These are phyloP conservation scores for Puccinia polysora DNA, from an alignment of 1,284 basidiomycete genomes.

Conservation along the genomic window DNA sequence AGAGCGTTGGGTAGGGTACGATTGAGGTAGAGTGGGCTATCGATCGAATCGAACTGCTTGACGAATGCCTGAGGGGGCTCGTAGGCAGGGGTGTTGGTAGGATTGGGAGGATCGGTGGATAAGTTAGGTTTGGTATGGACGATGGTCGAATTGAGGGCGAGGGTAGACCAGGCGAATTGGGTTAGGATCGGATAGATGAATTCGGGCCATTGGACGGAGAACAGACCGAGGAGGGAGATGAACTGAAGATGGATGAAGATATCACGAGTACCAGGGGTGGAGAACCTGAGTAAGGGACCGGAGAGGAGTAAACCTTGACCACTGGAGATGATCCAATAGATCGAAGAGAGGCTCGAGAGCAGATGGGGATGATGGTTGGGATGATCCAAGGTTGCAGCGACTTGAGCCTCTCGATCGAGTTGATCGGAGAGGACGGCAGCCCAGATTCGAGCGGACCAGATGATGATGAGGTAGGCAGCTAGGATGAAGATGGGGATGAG, in stretches of 20 bases:
- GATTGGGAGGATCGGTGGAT: background rate
- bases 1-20: constrained; percentile 29
- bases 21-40: constrained; percentile 31
- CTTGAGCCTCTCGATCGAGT: constrained; percentile 25
- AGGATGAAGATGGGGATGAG: constrained; percentile 6
- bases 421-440: constrained; percentile 39
- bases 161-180: constrained; percentile 24
- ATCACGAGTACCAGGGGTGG: constrained; percentile 16
- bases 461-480: background rate
- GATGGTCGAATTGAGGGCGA: constrained; percentile 26
- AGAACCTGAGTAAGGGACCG: constrained; percentile 28
- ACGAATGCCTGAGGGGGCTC: constrained; percentile 23
- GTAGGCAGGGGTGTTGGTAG: constrained; percentile 6
- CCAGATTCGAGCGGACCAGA: constrained; percentile 17
- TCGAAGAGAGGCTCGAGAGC: background rate
- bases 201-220: constrained; percentile 40
- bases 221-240: constrained; percentile 20
- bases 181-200: constrained; percentile 39
- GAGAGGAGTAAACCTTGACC: constrained; percentile 31
- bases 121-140: background rate
- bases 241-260: constrained; percentile 35
- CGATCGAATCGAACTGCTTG: constrained; percentile 8
- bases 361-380: background rate
- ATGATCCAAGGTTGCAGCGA: constrained; percentile 2
- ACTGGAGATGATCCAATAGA: constrained; percentile 30